Evolutionary conservation across 192 early-diverging fungal genomes (phyloP), one percentile per base, ranked within the genome.

Genomic region (Irineochytrium annulatum): DNA sequence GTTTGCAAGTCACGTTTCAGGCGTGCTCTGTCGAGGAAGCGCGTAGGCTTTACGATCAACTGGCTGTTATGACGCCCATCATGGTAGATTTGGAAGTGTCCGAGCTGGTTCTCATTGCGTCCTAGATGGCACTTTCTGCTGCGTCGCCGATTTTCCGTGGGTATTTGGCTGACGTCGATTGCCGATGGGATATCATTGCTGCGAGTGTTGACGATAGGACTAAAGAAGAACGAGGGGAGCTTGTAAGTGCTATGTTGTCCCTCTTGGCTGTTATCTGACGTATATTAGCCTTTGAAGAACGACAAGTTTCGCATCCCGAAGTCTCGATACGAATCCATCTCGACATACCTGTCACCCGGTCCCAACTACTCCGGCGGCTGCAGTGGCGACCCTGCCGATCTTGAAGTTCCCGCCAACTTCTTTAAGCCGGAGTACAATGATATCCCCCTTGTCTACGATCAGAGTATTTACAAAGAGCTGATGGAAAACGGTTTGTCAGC

Each of bases 1-100:
- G 96, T 67, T 78, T 99, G 26, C 96, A 99, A 70, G 91, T 97
- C 68, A 99, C 96, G 29, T 89, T 99, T 61, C 96, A 99, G 71
- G 93, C 94, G 30, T 90, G 88, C 63, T 89, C 89, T 57, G 85
- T 99, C 3, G 86, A 92, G 64, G 90, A 93, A 70, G 94, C 93
- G 17, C 80, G 96, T 43, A 65, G 85, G 59, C 77, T 99, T 52
- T 99, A 97, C 71, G 96, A 99, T 77, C 91, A 95, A 53, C 82
- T 99, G 59, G 91, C 92, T 8, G 81, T 87, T 26, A 73, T 99
- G 19, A 87, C 91, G 28, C 91, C 96, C 3, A 88, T 97, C 52
- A 91, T 98, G 89, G 77, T 83, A 61, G n/a, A n/a, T n/a, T n/a
- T n/a, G 60, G 48, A 55, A 8, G 2, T 14, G 34, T 16, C 14